phyloP scores from a whole-genome alignment of 2,329 filamentous ascomycete genomes.

The Chrysoporthe cubensis region DNA sequence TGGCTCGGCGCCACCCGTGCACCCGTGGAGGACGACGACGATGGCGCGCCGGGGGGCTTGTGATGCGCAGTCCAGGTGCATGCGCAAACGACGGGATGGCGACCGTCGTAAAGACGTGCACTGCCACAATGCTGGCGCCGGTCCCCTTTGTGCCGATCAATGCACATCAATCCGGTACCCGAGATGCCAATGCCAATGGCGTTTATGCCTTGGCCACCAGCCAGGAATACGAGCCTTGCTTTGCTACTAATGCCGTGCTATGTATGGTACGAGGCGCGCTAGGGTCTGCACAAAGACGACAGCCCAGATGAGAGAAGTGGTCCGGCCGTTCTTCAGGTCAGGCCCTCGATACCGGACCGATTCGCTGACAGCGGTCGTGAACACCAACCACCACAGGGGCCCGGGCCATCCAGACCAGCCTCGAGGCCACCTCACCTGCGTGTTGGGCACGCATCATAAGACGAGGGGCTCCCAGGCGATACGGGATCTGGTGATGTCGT shows the following conservation, averaged over 20 bases:
- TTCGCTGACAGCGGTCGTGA: slow-evolving; percentile 2
- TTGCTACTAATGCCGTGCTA: no score
- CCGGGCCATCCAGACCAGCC: background rate
- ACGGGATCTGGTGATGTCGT: background rate
- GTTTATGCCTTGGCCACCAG: slow-evolving; percentile 14
- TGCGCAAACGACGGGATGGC: background rate
- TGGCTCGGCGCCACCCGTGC: background rate
- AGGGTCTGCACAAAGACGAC: background rate
- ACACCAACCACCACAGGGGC: background rate
- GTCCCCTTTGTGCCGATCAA: slow-evolving; percentile 23
- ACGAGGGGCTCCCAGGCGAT: background rate
- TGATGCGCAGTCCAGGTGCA: background rate
- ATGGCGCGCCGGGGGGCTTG: background rate
- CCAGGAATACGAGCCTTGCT: background rate
- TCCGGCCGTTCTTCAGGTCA: background rate
- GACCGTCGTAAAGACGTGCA: slow-evolving; percentile 14
- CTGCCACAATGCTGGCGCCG: slow-evolving; percentile 22
- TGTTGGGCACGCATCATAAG: background rate
- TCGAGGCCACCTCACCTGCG: background rate
- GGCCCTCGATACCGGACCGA: background rate
- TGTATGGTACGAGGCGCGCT: no score
- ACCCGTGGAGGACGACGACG: background rate
- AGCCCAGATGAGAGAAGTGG: background rate
- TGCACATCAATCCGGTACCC: slow-evolving; percentile 20
- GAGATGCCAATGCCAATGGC: slow-evolving; percentile 14